A percentile compares a stretch with the other conserved stretches of the same genome.
Evolutionary conservation across 768 basidiomycete species (phyloP).

Genomic region (Hygrocybe punicea): DNA sequence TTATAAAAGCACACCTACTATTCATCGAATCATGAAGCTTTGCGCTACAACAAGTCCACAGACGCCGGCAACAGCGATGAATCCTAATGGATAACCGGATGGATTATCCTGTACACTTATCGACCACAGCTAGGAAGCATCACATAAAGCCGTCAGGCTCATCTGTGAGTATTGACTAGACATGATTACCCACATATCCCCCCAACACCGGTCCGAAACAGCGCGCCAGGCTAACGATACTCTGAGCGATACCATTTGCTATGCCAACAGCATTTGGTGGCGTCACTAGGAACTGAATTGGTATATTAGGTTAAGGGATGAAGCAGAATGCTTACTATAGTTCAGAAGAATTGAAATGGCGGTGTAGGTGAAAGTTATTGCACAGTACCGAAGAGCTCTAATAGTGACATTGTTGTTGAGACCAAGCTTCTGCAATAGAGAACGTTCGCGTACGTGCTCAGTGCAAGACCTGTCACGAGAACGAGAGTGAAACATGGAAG

Average conservation of each 20-base stretch:
- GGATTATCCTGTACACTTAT: conserved; percentile 65
- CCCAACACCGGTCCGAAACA: conserved; percentile 86
- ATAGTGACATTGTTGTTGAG: conserved; percentile 5
- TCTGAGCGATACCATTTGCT: conserved; percentile 95
- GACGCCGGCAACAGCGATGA: conserved; percentile 59
- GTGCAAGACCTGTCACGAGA: conserved; percentile 51
- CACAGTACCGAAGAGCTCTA: conserved; percentile 86
- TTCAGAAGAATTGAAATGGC: conserved; percentile 84
- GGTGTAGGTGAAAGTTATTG: conserved; percentile 86
- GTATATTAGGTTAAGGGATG: conserved; percentile 4
- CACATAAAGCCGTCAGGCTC: not conserved
- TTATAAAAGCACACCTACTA: not conserved
- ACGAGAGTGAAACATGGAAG: conserved; percentile 3
- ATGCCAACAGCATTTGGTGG: conserved; percentile 85
- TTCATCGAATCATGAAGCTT: conserved; percentile 69
- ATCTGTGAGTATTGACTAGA: conserved; percentile 7
- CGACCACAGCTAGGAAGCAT: conserved; percentile 66
- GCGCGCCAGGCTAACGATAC: conserved; percentile 88
- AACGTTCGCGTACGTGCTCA: conserved; percentile 71
- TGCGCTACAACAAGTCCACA: conserved; percentile 64
- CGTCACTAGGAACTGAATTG: conserved; percentile 56
- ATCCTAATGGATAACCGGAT: conserved; percentile 71
- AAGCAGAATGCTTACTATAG: conserved; percentile 54
- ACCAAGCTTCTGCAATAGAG: not conserved
- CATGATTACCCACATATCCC: conserved; percentile 58